Conservation (phyloP, 345 rosid genomes). For the Aquilaria malaccensis region DNA sequence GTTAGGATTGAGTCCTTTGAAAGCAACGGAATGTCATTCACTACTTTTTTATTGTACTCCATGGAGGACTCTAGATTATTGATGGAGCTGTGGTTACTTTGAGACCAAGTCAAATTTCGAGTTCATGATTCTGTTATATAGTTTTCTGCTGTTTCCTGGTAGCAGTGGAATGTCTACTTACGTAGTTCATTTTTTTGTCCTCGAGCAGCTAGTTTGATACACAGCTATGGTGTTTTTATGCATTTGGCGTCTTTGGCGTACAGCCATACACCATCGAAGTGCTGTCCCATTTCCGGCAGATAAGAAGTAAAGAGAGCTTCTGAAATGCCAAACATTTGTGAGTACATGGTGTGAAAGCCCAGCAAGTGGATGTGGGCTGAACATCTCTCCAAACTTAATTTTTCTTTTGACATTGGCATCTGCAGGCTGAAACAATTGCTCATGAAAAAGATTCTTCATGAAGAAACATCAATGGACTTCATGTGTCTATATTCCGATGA, state of each 20-base stretch:
- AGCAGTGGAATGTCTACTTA: background rate
- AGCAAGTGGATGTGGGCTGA: background rate
- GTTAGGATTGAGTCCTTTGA: background rate
- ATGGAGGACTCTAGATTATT: no score
- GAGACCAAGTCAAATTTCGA: no score
- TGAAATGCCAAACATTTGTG: background rate
- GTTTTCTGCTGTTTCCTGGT: background rate
- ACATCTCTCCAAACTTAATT: conserved; percentile 1
- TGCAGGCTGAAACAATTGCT: background rate
- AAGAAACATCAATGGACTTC: no score
- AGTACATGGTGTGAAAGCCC: background rate
- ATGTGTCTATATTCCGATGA: no score
- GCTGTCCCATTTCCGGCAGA: background rate
- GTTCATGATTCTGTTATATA: no score
- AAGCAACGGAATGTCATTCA: no score
- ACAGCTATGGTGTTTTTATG: background rate
- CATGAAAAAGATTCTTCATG: no score
- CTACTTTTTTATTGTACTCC: no score
- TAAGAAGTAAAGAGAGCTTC: background rate
- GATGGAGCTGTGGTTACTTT: no score
- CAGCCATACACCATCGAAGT: background rate
- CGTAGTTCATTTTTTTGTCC: no score
- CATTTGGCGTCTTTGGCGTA: background rate
- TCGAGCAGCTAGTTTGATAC: no score
- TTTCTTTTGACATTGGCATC: conserved; percentile 3